These are phyloP conservation scores for Cylindrodendrum hubeiense DNA, from an alignment of 2,329 filamentous ascomycete genomes.

Conservation along the genomic window DNA sequence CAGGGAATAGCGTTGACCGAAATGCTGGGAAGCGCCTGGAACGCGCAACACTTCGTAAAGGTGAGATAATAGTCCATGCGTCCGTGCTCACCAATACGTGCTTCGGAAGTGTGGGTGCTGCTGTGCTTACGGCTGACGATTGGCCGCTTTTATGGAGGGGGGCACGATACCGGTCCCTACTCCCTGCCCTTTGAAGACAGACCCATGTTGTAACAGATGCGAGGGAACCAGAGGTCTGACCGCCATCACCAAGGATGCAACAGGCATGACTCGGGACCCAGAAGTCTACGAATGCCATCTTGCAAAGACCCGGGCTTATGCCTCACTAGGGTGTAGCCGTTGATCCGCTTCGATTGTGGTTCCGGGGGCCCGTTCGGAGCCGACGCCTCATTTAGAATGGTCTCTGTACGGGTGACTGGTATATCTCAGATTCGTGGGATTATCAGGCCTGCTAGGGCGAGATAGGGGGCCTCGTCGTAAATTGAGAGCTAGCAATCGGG, in stretches of 20 bases:
- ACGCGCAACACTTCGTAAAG: background rate
- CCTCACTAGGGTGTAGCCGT: background rate
- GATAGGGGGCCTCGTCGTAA: background rate
- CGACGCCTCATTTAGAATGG: background rate
- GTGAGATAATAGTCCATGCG: background rate
- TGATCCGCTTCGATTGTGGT: background rate
- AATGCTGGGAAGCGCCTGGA: background rate
- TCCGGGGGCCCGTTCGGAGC: background rate
- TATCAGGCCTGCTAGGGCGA: background rate
- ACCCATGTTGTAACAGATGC: background rate
- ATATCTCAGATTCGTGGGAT: too few species aligned
- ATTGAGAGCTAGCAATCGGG: background rate
- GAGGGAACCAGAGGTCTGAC: background rate
- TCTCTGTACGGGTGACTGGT: background rate
- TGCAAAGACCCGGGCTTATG: background rate
- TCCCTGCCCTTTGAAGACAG: background rate
- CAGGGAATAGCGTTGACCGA: background rate
- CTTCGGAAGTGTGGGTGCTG: background rate
- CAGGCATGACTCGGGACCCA: background rate
- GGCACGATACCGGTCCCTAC: background rate
- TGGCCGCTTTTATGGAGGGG: background rate
- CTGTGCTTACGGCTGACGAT: background rate
- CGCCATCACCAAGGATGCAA: background rate
- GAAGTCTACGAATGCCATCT: background rate
- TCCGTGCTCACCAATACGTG: background rate